Evolutionary conservation across 2,329 filamentous ascomycete species (phyloP).

Genomic region (Lasiodiplodia gonubiensis): DNA sequence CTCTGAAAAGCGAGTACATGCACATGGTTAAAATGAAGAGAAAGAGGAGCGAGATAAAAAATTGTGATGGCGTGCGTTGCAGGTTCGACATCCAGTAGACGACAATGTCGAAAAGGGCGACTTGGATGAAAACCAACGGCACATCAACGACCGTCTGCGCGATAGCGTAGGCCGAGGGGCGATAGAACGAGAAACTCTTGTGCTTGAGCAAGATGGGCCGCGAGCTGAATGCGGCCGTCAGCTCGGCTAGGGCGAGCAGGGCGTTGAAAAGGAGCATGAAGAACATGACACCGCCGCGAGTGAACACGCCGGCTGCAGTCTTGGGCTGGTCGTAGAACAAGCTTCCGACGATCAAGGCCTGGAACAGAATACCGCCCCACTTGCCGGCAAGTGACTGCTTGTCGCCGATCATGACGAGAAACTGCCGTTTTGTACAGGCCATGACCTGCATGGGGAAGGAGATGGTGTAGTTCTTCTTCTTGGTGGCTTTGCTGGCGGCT

Average conservation of each 20-base stretch:
- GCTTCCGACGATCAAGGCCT: constrained; percentile 48
- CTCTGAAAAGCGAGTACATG: constrained; percentile 51
- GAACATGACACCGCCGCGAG: constrained; percentile 66
- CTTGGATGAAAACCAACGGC: constrained; percentile 63
- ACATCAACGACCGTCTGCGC: constrained; percentile 64
- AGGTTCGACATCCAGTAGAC: constrained; percentile 68
- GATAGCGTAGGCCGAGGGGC: constrained; percentile 64
- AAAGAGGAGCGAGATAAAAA: constrained; percentile 67
- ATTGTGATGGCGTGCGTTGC: constrained; percentile 62
- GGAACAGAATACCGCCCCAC: constrained; percentile 54
- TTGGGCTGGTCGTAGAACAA: constrained; percentile 61
- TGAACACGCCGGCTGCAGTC: constrained; percentile 62
- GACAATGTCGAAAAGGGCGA: constrained; percentile 63
- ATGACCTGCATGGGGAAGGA: constrained; percentile 48
- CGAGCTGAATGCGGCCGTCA: constrained; percentile 65
- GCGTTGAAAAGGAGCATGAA: constrained; percentile 68
- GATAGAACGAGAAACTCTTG: constrained; percentile 73
- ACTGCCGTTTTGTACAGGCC: constrained; percentile 49
- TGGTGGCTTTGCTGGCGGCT: constrained; percentile 44
- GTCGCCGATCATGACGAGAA: constrained; percentile 61
- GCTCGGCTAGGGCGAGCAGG: constrained; percentile 65
- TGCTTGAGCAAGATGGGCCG: constrained; percentile 73
- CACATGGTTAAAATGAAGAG: constrained; percentile 62
- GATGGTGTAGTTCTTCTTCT: constrained; percentile 50
- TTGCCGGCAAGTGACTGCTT: constrained; percentile 57